Base-by-base conservation (phyloP, 177 flowering plant genomes). In the Vitis hybrid region DNA sequence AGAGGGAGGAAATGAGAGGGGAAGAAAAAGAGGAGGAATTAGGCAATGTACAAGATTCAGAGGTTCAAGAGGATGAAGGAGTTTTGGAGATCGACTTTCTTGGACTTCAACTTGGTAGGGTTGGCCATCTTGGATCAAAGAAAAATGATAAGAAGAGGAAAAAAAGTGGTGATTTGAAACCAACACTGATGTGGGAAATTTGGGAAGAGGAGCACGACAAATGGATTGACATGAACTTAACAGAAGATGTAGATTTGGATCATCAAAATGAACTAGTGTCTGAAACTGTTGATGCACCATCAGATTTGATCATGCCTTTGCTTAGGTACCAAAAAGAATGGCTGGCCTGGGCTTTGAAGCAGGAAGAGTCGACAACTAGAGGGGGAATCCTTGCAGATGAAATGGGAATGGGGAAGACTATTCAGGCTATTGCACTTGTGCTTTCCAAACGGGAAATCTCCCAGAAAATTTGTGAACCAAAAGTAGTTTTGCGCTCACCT, bases 361-460 rank as follows among this genome's bases (percentile, higher is more conserved):
- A 92, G 75, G 99, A 96, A 79, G 84, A 85, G 4, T 93, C 97
- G 30, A 64, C 63, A 24, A 71, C 61, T 32, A 81, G 75, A 78
- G 99, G 97, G 5, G 98, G 99, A 56, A 93, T 93, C 59, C 97
- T 96, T 75, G 99, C 98, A 9, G 99, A 96, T 80, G 99, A 94
- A 77, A 96, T 93, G 98, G 98, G 99, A 14, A 93, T 96, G 99
- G 98, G 99, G 10, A 96, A 93, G 83, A 96, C 98, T 49, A 77
- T 90, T 49, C 98, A 94, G 79, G 99, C 98, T n/a, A 92, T 96
- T 74, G 91, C 98, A 0, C 97, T 96, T 35, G 97, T 96, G 69
- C 91, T 94, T 74, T 84, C 92, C 65, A 82, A 87, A 75, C 81
- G 91, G 11, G 82, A 76, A 63, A 30, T 77, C 46, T 5, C 2